Evolutionary conservation across 768 basidiomycete species (phyloP).

Genomic region (Agrocybe pediades): DNA sequence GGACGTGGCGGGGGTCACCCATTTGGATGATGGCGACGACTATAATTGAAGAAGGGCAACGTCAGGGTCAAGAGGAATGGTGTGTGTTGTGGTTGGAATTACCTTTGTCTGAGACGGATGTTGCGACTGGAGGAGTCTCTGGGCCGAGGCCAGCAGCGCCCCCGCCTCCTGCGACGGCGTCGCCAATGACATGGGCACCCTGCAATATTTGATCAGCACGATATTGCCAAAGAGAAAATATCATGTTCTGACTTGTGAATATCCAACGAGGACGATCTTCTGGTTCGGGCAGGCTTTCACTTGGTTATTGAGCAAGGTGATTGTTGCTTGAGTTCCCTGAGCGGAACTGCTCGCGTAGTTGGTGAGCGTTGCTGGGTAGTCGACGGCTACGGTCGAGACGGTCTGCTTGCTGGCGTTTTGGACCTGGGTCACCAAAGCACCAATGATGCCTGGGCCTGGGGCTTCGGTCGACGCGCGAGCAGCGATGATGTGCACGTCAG

Average conservation of each 20-base stretch:
- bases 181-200: slow-evolving; percentile 31
- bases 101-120: slow-evolving; percentile 17
- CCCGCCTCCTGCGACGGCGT: slow-evolving; percentile 27
- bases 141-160: slow-evolving; percentile 21
- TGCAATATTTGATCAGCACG: background rate
- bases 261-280: slow-evolving; percentile 32
- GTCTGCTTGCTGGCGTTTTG: slow-evolving; percentile 26
- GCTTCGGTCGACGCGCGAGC: slow-evolving; percentile 27
- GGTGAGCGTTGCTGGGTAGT: slow-evolving; percentile 29
- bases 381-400: slow-evolving; percentile 25
- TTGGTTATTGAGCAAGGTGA: slow-evolving; percentile 24
- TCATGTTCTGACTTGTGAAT: slow-evolving; percentile 20
- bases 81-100: background rate
- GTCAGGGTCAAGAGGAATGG: background rate
- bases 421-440: slow-evolving; percentile 25
- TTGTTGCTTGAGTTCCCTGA: slow-evolving; percentile 27
- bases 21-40: slow-evolving; percentile 28
- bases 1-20: slow-evolving; percentile 29
- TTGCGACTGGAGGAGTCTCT: slow-evolving; percentile 20
- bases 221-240: background rate
- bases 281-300: slow-evolving; percentile 26
- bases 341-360: slow-evolving; percentile 27
- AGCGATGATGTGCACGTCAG: slow-evolving; percentile 29
- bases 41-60: slow-evolving; percentile 3
- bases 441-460: slow-evolving; percentile 27